Evolutionary conservation across 345 rosid species (phyloP).

Genomic region (Cardamine chenopodiifolia): DNA sequence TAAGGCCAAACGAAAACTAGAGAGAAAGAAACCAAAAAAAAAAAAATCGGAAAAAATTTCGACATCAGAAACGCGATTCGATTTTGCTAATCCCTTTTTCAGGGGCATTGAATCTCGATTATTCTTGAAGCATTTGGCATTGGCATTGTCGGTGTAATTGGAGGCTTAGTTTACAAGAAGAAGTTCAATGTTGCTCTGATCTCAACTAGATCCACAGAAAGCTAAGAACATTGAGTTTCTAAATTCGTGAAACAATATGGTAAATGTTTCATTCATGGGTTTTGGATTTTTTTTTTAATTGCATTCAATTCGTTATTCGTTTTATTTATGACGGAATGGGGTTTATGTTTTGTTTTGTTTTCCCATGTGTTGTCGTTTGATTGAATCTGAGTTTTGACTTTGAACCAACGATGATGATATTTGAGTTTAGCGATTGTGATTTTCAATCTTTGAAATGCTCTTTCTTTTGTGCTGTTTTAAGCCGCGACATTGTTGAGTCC

Average conservation of each 20-base stretch:
- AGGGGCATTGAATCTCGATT: constrained; percentile 30
- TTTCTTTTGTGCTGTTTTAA: neutral
- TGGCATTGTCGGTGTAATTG: constrained; percentile 30
- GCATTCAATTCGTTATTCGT: constrained; percentile 1
- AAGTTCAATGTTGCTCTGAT: constrained; percentile 41
- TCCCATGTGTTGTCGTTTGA: constrained; percentile 2
- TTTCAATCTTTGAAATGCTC: constrained; percentile 18
- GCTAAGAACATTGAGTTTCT: constrained; percentile 28
- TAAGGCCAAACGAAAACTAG: constrained; percentile 21
- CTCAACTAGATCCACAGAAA: constrained; percentile 22
- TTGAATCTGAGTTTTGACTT: constrained; percentile 18
- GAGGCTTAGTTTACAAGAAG: constrained; percentile 15
- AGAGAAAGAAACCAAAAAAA: neutral
- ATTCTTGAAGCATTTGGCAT: constrained; percentile 20
- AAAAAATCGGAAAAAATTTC: neutral
- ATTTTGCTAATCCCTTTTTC: neutral
- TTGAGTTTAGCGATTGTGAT: constrained; percentile 15
- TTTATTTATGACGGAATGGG: neutral
- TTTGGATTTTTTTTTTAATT: neutral
- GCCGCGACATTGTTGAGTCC: constrained; percentile 1
- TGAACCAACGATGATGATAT: neutral
- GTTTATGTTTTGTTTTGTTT: constrained; percentile 12
- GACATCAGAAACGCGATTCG: constrained; percentile 28
- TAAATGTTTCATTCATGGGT: constrained; percentile 29
- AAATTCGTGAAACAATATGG: constrained; percentile 35